These are phyloP conservation scores for Calvatia gigantea DNA, from an alignment of 768 basidiomycete genomes.

Conservation along the genomic window DNA sequence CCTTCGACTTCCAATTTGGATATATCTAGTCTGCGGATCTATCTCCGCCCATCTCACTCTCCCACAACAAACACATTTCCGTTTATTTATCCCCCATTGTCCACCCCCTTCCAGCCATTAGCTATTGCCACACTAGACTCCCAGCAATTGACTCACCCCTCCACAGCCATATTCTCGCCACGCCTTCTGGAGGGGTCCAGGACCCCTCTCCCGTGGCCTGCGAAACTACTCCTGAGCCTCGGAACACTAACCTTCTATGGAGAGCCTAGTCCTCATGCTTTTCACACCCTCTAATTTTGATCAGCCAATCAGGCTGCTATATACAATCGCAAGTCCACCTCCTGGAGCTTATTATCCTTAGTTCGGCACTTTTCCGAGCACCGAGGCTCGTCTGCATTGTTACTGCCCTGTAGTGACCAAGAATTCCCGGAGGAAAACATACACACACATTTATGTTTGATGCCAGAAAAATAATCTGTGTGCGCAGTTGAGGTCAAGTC, in stretches of 20 bases:
- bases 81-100: conserved; percentile 15
- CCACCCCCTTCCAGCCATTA: conserved; percentile 2
- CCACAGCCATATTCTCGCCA: neutral
- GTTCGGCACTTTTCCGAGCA: conserved; percentile 11
- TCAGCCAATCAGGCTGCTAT: conserved; percentile 25
- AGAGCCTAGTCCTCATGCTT: conserved; percentile 22
- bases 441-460: neutral
- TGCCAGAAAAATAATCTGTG: conserved; percentile 4
- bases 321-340: conserved; percentile 4
- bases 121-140: no score
- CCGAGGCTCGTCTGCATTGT: neutral
- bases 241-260: conserved; percentile 23
- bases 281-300: conserved; percentile 30
- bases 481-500: conserved; percentile 3
- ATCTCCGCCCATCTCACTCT: conserved; percentile 27
- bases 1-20: conserved; percentile 31
- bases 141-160: conserved; percentile 1
- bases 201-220: conserved; percentile 6
- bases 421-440: neutral
- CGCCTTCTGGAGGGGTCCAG: neutral
- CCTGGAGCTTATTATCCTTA: conserved; percentile 13
- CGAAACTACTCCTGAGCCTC: conserved; percentile 11
- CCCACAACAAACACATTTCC: conserved; percentile 15
- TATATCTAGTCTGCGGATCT: conserved; percentile 33
- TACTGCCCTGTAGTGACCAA: neutral